Conservation (phyloP, 805 yeast genomes). For the Pichia pseudocactophila region DNA sequence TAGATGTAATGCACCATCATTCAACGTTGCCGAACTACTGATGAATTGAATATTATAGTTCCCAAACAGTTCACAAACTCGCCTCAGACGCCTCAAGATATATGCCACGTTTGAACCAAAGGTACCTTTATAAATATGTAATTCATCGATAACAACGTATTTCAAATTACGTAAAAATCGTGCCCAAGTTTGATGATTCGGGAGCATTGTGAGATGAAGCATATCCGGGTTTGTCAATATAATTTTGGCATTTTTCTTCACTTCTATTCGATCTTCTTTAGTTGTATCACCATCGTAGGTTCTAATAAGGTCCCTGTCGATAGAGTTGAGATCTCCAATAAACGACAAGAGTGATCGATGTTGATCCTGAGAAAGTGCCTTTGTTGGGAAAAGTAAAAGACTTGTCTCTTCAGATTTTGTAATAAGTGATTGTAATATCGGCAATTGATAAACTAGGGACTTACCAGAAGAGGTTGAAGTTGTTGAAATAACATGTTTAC, state of each 20-base stretch:
- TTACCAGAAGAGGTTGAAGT: conserved; percentile 97
- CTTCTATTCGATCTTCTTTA: conserved; percentile 36
- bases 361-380: conserved; percentile 97
- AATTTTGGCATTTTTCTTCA: conserved; percentile 61
- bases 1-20: conserved; percentile 67
- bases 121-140: conserved; percentile 82
- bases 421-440: conserved; percentile 51
- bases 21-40: conserved; percentile 91
- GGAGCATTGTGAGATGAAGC: conserved; percentile 76
- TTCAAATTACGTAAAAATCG: conserved; percentile 56
- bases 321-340: conserved; percentile 6
- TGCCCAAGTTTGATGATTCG: conserved; percentile 68
- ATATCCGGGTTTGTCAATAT: conserved; percentile 95
- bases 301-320: conserved; percentile 7
- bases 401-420: conserved; percentile 47
- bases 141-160: conserved; percentile 73
- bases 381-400: conserved; percentile 89
- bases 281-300: conserved; percentile 96
- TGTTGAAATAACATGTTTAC: conserved; percentile 73
- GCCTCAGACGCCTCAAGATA: conserved; percentile 67
- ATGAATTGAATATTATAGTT: conserved; percentile 55
- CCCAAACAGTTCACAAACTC: conserved; percentile 50
- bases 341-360: conserved; percentile 57
- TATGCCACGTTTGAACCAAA: conserved; percentile 91
- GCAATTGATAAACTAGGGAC: conserved; percentile 84